These are phyloP conservation scores for Zygnema cylindricum DNA, from an alignment of 139 green algal genomes.

Conservation along the genomic window DNA sequence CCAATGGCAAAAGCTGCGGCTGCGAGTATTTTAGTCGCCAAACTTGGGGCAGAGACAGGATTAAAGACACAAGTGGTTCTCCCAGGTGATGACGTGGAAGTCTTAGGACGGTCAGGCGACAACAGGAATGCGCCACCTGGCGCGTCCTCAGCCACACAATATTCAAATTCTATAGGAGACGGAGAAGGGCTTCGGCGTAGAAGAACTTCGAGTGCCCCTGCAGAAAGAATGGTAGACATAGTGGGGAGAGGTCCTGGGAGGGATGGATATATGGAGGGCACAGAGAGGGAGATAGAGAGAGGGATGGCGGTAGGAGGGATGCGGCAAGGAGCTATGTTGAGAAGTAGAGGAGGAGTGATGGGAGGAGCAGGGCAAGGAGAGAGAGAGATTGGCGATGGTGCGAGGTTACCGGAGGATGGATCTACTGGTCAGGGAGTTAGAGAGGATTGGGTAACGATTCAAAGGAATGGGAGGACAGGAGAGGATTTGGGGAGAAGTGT, in stretches of 20 bases:
- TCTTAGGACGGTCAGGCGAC: no score
- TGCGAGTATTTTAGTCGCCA: constrained; percentile 31
- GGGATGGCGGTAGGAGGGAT: not conserved
- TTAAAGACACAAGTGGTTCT: no score
- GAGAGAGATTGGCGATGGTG: no score
- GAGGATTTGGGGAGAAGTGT: not conserved
- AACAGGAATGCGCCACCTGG: not conserved
- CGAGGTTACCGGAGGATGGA: no score
- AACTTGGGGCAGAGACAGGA: not conserved
- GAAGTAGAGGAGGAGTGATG: not conserved
- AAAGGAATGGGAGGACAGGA: no score
- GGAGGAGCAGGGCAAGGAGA: constrained; percentile 34
- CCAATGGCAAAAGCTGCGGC: constrained; percentile 36
- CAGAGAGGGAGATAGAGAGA: not conserved
- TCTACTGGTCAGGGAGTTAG: no score
- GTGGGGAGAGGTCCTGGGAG: not conserved
- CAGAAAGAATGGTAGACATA: not conserved
- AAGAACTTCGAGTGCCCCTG: not conserved
- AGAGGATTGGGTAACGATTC: no score
- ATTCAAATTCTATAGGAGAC: not conserved
- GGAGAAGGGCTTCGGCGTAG: not conserved
- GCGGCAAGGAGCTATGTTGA: not conserved
- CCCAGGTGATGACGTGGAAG: not conserved
- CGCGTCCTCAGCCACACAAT: not conserved
- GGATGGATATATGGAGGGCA: not conserved